Conservation (phyloP, 306 rosid genomes). For the Sesbania bispinosa region DNA sequence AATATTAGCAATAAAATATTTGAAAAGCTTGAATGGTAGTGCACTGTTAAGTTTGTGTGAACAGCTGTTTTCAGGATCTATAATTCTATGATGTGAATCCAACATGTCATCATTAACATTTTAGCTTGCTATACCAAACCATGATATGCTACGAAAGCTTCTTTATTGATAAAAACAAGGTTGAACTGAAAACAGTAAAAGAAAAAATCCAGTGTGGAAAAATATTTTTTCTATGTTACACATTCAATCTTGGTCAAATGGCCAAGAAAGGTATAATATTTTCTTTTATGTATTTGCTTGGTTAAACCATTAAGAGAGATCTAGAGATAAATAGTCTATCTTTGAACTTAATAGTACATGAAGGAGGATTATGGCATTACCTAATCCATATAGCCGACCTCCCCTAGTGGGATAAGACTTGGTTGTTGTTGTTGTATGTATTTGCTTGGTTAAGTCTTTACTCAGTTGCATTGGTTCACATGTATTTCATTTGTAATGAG, state of each 20-base stretch:
- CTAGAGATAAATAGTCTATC: too few species aligned
- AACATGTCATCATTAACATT: conserved; percentile 2
- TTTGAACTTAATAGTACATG: too few species aligned
- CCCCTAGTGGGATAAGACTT: too few species aligned
- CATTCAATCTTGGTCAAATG: neutral
- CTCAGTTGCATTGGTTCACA: conserved; percentile 8
- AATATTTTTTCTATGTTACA: neutral
- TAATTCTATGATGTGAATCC: neutral
- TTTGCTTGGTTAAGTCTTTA: neutral
- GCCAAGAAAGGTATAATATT: neutral
- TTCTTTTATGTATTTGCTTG: neutral
- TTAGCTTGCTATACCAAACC: neutral
- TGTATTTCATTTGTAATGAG: conserved; percentile 21
- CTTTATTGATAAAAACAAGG: neutral
- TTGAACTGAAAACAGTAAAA: conserved; percentile 5
- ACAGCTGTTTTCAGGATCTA: neutral
- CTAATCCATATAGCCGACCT: too few species aligned
- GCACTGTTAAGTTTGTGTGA: conserved; percentile 9
- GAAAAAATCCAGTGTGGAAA: neutral
- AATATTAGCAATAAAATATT: conserved; percentile 1
- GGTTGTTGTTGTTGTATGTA: too few species aligned
- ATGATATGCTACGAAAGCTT: neutral
- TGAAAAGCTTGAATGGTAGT: conserved; percentile 11
- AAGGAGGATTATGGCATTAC: too few species aligned
- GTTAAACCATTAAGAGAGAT: too few species aligned